A percentile compares a stretch with the other conserved stretches of the same genome.
Conservation (phyloP, 768 basidiomycete species). For the Pluteus cervinus region DNA sequence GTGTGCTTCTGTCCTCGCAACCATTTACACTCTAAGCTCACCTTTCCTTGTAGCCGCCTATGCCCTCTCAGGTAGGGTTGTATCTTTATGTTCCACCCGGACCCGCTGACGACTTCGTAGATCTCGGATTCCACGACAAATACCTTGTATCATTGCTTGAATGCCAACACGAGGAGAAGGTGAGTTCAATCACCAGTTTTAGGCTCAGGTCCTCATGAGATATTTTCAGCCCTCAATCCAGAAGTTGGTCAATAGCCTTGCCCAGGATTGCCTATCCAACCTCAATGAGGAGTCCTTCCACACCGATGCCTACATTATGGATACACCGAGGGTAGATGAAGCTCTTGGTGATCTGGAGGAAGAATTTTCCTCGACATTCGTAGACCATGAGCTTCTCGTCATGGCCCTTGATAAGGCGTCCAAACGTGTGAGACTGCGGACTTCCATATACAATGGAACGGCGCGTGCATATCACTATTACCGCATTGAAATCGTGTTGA, state of each 20-base stretch:
- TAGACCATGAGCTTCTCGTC: slow-evolving; percentile 36
- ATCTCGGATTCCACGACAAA: slow-evolving; percentile 46
- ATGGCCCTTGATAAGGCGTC: slow-evolving; percentile 36
- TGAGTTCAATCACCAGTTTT: slow-evolving; percentile 14
- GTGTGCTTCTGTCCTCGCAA: slow-evolving; percentile 27
- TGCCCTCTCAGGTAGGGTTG: slow-evolving; percentile 54
- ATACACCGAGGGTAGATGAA: slow-evolving; percentile 37
- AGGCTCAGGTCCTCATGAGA: slow-evolving; percentile 1
- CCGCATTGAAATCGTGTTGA: slow-evolving; percentile 7
- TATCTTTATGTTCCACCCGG: background rate
- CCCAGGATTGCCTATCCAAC: slow-evolving; percentile 53
- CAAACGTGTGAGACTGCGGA: slow-evolving; percentile 37
- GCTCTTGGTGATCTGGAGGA: slow-evolving; percentile 41
- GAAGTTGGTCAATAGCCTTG: slow-evolving; percentile 57
- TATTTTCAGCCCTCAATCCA: slow-evolving; percentile 63
- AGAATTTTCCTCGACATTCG: slow-evolving; percentile 41
- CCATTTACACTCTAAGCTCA: slow-evolving; percentile 5
- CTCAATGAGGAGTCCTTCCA: slow-evolving; percentile 61
- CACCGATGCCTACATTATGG: slow-evolving; percentile 54
- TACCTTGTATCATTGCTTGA: slow-evolving; percentile 62
- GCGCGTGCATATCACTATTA: slow-evolving; percentile 23
- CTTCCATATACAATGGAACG: slow-evolving; percentile 40
- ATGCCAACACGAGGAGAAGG: slow-evolving; percentile 86
- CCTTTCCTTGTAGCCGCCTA: slow-evolving; percentile 43
- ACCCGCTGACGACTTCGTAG: slow-evolving; percentile 24